Percentiles rank a stretch among this genome's conserved stretches.
phyloP scores from a whole-genome alignment of 805 yeast genomes.

The Saturnispora zaruensis region DNA sequence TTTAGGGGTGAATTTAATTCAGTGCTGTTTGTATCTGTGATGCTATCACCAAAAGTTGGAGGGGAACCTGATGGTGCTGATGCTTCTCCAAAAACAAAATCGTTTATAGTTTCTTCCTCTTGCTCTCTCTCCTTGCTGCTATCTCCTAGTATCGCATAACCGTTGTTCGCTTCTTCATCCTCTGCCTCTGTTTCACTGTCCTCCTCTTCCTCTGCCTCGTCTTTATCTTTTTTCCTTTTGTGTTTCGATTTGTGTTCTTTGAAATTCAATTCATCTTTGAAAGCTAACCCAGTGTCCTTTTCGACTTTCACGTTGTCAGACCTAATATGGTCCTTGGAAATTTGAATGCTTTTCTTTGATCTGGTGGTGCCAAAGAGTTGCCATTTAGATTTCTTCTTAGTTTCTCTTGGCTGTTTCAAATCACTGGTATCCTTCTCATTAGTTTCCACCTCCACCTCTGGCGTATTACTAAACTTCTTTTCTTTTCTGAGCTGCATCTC shows the following conservation, averaged over 20 bases:
- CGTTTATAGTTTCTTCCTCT: not conserved
- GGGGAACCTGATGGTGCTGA: not conserved
- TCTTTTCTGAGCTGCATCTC: not conserved
- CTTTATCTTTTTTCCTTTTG: not conserved
- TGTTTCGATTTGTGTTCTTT: not conserved
- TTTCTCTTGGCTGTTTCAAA: not conserved
- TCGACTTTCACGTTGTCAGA: constrained; percentile 1
- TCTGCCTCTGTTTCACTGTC: not conserved
- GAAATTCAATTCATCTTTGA: not conserved
- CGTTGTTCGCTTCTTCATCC: not conserved
- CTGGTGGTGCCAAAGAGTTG: not conserved
- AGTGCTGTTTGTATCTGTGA: not conserved
- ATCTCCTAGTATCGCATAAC: not conserved
- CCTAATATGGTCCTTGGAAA: not conserved
- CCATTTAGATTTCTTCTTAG: not conserved
- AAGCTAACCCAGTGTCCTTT: constrained; percentile 8
- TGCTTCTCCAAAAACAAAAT: not conserved
- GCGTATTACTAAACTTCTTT: not conserved
- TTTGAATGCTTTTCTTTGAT: not conserved
- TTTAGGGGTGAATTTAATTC: no score
- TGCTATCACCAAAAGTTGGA: not conserved
- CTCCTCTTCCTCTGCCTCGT: not conserved
- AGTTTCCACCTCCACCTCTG: not conserved
- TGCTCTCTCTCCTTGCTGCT: not conserved
- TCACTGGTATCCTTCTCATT: not conserved